Evolutionary conservation across 768 basidiomycete genomes (phyloP), one percentile per base, ranked within the genome.

Genomic region (Leccinum subgranulosum): DNA sequence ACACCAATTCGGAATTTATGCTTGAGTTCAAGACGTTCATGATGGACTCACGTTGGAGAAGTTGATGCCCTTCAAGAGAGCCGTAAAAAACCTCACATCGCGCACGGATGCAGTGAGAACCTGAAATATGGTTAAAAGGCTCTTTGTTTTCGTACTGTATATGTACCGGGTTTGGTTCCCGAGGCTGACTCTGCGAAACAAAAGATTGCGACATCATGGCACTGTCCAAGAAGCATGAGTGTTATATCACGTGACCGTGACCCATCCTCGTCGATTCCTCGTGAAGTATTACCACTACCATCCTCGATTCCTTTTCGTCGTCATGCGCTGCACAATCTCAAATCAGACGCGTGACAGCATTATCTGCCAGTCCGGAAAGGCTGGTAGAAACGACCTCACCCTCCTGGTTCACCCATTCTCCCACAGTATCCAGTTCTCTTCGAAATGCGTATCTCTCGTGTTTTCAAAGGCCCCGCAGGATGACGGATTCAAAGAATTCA

Each of bases 41-140:
- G 14, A 28, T 23, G 51, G 39, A 70, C 86, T 74, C 72, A 94
- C 94, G 66, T 87, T 87, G 33, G 79, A 76, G 70, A 97, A 89
- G 64, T 83, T 88, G 51, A 97, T 85, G 8, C 92, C 91, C 60
- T 90, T 84, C 25, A 98, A 76, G 19, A 97, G 77, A 17, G 85
- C 77, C 9, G 87, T 78, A 54, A 97, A 85, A 65, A 90, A 88
- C 53, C 92, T 83, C 49, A 97, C 85, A 74, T 96, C 94, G 62
- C 87, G 82, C 1, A 88, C 80, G 43, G 87, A 88, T 6, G 87
- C 85, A 53, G 79, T 81, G 45, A 92, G 75, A n/a, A 91, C 81
- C 78, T 82, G 43, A 14, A 12, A 28, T 15, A 17, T 17, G 34
- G 28, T 65, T 27, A 67, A 56, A 41, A n/a, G 4, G 36, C 49